Evolutionary conservation across 1,284 basidiomycete species (phyloP).

Genomic region (Bondarzewia mesenterica): DNA sequence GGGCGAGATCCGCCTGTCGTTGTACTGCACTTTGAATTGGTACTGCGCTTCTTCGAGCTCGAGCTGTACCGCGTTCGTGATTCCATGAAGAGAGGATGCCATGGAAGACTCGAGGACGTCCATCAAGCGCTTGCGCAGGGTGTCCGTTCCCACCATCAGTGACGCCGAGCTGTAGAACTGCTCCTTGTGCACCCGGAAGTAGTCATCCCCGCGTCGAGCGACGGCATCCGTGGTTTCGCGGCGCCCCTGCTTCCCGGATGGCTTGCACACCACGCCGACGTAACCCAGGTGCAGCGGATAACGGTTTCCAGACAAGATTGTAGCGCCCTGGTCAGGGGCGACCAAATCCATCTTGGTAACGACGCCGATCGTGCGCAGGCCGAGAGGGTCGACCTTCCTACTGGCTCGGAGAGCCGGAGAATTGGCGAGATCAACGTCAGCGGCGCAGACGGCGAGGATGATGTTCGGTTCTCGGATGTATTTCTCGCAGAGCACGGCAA

Average conservation of each 20-base stretch:
- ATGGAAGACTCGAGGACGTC: constrained; percentile 96
- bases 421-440: constrained; percentile 98
- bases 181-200: constrained; percentile 69
- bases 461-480: constrained; percentile 99
- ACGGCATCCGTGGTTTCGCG: constrained; percentile 41
- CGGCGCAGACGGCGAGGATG: constrained; percentile 95
- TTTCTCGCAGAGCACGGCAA: constrained; percentile 83
- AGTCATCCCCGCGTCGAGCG: constrained; percentile 72
- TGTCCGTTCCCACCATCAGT: constrained; percentile 86
- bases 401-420: constrained; percentile 93
- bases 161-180: constrained; percentile 62
- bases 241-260: constrained; percentile 38
- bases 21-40: constrained; percentile 99
- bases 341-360: constrained; percentile 99
- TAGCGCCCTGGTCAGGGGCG: constrained; percentile 73
- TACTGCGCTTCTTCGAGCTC: constrained; percentile 96
- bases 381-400: constrained; percentile 90
- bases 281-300: constrained; percentile 98
- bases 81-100: constrained; percentile 90
- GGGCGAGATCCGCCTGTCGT: constrained; percentile 89
- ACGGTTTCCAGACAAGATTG: constrained; percentile 82
- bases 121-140: constrained; percentile 85
- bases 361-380: constrained; percentile 93
- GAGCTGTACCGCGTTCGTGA: constrained; percentile 93
- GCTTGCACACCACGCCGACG: constrained; percentile 93